Conservation (phyloP, 768 basidiomycete genomes). For the Rhodosporidiobolus sp. region DNA sequence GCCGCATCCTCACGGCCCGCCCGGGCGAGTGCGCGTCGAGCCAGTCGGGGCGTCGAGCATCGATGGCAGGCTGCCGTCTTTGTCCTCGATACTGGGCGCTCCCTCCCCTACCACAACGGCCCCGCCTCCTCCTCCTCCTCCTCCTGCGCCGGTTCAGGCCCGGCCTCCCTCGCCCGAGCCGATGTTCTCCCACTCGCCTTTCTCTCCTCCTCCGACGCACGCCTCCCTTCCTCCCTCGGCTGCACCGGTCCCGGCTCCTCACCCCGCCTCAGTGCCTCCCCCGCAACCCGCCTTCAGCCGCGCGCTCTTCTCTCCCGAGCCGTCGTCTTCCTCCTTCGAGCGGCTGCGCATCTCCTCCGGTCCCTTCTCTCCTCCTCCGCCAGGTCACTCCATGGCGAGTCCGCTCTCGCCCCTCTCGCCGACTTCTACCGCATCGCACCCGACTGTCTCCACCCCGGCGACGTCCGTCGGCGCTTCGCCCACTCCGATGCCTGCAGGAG, state of each 20-base stretch:
- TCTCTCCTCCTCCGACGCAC: not conserved
- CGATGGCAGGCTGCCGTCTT: conserved; percentile 20
- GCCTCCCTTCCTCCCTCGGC: not conserved
- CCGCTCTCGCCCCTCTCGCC: conserved; percentile 1
- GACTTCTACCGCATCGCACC: not conserved
- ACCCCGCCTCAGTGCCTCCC: not conserved
- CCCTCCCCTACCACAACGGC: not conserved
- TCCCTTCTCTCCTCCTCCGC: not conserved
- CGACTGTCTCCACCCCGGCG: not conserved
- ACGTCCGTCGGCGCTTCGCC: not conserved
- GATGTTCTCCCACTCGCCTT: conserved; percentile 5
- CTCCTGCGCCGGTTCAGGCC: not conserved
- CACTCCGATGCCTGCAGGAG: too few relatives aligned
- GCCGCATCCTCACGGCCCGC: not conserved
- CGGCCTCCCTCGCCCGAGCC: not conserved
- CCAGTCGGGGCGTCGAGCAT: not conserved
- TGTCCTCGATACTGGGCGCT: conserved; percentile 2
- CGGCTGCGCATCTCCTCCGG: conserved; percentile 31
- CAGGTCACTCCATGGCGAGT: not conserved
- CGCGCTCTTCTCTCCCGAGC: conserved; percentile 27
- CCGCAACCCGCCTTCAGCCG: not conserved
- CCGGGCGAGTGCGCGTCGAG: not conserved
- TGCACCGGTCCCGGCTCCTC: not conserved
- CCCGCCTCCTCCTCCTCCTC: not conserved
- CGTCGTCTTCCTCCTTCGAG: conserved; percentile 27